Percentiles rank a stretch among this genome's conserved stretches.
Evolutionary conservation across 164 flowering plant genomes (phyloP).

Genomic region (Sextonia rubra): DNA sequence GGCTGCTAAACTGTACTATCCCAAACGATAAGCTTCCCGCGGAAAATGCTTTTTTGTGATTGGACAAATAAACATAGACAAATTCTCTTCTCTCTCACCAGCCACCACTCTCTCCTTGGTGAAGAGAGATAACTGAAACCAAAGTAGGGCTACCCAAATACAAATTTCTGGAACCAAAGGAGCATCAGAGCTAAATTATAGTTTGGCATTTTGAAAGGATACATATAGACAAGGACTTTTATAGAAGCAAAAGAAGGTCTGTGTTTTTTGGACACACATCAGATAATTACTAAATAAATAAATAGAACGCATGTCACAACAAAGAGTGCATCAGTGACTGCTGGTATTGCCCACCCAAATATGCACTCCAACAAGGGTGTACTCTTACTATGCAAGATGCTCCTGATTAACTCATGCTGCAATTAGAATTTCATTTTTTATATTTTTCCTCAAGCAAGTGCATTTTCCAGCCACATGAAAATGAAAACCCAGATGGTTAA

Average conservation of each 20-base stretch:
- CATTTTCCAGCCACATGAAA: not conserved
- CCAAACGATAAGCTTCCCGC: constrained; percentile 98
- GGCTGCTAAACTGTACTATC: constrained; percentile 96
- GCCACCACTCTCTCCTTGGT: not conserved
- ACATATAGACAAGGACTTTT: not conserved
- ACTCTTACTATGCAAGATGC: not conserved
- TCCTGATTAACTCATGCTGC: too few species aligned
- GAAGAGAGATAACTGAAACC: not conserved
- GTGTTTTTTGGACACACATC: too few species aligned
- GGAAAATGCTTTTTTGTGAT: constrained; percentile 8
- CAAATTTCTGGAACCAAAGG: not conserved
- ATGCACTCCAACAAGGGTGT: not conserved
- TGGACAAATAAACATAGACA: too few species aligned
- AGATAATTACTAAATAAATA: too few species aligned
- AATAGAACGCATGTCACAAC: not conserved
- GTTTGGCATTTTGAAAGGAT: not conserved
- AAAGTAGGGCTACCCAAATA: too few species aligned
- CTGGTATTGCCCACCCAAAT: constrained; percentile 2
- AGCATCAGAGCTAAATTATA: not conserved
- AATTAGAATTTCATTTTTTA: too few species aligned
- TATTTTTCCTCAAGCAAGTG: not conserved
- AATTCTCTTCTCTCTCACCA: too few species aligned
- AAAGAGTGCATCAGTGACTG: not conserved
- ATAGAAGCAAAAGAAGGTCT: not conserved
- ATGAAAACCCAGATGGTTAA: too few species aligned